A percentile compares a stretch with the other conserved stretches of the same genome.
Conservation (phyloP, 2,329 filamentous ascomycete genomes). For the Pseudogymnoascus sp. region DNA sequence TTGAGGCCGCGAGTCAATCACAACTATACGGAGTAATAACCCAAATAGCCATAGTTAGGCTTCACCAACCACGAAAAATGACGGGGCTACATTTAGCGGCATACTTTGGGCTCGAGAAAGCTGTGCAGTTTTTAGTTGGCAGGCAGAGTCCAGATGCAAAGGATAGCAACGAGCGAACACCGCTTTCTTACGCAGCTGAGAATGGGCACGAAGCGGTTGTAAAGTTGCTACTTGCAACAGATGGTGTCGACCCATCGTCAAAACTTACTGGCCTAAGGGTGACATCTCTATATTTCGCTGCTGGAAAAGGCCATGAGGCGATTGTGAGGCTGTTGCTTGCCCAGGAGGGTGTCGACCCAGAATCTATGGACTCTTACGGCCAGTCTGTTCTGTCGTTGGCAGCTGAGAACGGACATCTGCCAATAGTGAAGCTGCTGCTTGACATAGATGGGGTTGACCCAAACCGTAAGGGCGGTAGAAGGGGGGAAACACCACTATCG, state of each 20-base stretch:
- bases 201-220: neutral
- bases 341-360: neutral
- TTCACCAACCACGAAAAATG: neutral
- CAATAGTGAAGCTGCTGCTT: neutral
- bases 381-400: neutral
- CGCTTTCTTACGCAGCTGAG: neutral
- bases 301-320: neutral
- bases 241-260: neutral
- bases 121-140: neutral
- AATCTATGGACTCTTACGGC: neutral
- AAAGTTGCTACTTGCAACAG: neutral
- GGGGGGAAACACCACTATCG: neutral
- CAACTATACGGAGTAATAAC: neutral
- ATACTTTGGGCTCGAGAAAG: slow-evolving; percentile 6
- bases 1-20: slow-evolving; percentile 11
- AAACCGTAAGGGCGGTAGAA: neutral
- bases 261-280: neutral
- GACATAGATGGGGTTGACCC: neutral
- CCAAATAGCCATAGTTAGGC: neutral
- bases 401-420: neutral
- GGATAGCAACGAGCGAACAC: neutral
- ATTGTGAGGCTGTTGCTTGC: neutral
- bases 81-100: slow-evolving; percentile 12
- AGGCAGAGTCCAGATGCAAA: neutral
- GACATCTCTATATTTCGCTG: neutral